A percentile compares a stretch with the other conserved stretches of the same genome.
phyloP scores from a whole-genome alignment of 371 early-diverging fungal genomes.

The Actinomortierella wolfii region DNA sequence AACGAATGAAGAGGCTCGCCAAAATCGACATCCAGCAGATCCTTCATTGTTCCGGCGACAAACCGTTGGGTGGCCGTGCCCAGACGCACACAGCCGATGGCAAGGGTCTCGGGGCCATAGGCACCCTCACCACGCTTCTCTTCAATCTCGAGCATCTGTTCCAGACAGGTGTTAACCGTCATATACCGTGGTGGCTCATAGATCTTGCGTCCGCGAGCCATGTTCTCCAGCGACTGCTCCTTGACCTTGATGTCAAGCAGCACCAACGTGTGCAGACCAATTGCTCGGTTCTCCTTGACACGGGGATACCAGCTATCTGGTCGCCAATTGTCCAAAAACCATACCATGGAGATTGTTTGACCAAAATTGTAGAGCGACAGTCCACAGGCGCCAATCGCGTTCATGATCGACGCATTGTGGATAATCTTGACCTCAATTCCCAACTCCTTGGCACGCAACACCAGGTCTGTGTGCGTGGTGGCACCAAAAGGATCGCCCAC shows the following conservation, averaged over 20 bases:
- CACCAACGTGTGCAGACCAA: constrained; percentile 97
- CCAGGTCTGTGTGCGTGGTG: constrained; percentile 99
- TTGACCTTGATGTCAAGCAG: constrained; percentile 98
- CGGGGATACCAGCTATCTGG: constrained; percentile 98
- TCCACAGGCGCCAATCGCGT: constrained; percentile 98
- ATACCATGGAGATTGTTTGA: constrained; percentile 98
- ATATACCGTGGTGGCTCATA: constrained; percentile 98
- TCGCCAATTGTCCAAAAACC: constrained; percentile 96
- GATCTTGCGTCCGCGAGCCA: constrained; percentile 89
- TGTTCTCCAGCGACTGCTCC: constrained; percentile 95
- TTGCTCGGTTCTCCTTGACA: constrained; percentile 83
- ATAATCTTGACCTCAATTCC: constrained; percentile 86
- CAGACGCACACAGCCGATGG: constrained; percentile 94
- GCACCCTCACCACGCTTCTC: constrained; percentile 72
- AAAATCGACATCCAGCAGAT: constrained; percentile 84
- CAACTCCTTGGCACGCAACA: constrained; percentile 92
- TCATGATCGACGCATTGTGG: constrained; percentile 99
- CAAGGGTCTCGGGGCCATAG: constrained; percentile 81
- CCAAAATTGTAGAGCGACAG: constrained; percentile 99
- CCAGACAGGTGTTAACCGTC: constrained; percentile 94
- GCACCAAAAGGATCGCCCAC: constrained; percentile 99
- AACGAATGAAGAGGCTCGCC: constrained; percentile 98
- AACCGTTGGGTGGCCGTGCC: constrained; percentile 85
- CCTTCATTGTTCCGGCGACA: constrained; percentile 87
- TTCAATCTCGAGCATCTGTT: constrained; percentile 94